A percentile compares a stretch with the other conserved stretches of the same genome.
These are phyloP conservation scores for Prunus davidiana DNA, from an alignment of 306 rosid genomes.

Conservation along the genomic window DNA sequence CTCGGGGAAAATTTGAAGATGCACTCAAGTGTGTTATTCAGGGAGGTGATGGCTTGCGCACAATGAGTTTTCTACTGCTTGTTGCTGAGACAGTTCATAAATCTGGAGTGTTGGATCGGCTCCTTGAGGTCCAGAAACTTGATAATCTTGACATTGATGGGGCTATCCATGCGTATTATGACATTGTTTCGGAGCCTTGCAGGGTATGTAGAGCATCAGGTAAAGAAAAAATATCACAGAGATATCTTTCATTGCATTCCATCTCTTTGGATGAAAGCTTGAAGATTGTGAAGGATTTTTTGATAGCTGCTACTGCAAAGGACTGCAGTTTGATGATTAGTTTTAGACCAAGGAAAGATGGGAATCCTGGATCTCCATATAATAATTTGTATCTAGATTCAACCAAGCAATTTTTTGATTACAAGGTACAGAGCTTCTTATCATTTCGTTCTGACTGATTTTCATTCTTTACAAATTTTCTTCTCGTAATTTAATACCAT, in stretches of 20 bases:
- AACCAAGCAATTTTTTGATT: constrained; percentile 68
- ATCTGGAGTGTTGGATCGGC: constrained; percentile 67
- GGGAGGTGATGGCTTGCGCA: constrained; percentile 55
- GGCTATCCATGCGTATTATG: constrained; percentile 86
- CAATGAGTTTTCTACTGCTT: constrained; percentile 60
- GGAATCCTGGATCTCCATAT: constrained; percentile 38
- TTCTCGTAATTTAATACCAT: background rate
- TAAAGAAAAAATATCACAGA: constrained; percentile 40
- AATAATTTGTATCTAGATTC: constrained; percentile 52
- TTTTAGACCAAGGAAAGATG: constrained; percentile 60
- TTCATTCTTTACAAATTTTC: background rate
- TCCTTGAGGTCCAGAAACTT: constrained; percentile 77
- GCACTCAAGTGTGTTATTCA: constrained; percentile 62
- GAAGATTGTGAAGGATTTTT: constrained; percentile 70
- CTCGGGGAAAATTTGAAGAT: constrained; percentile 74
- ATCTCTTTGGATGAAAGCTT: constrained; percentile 70
- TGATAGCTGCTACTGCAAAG: constrained; percentile 82
- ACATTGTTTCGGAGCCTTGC: constrained; percentile 65
- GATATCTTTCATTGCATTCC: constrained; percentile 64
- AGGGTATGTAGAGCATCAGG: constrained; percentile 55
- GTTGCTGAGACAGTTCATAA: constrained; percentile 58
- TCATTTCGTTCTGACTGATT: background rate
- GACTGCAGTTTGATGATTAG: constrained; percentile 92
- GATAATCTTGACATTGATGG: constrained; percentile 91
- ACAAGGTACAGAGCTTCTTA: constrained; percentile 51